Evolutionary conservation across 1,139 yeast species (phyloP), one percentile per base, ranked within the genome.

Genomic region (Candida dubliniensis): DNA sequence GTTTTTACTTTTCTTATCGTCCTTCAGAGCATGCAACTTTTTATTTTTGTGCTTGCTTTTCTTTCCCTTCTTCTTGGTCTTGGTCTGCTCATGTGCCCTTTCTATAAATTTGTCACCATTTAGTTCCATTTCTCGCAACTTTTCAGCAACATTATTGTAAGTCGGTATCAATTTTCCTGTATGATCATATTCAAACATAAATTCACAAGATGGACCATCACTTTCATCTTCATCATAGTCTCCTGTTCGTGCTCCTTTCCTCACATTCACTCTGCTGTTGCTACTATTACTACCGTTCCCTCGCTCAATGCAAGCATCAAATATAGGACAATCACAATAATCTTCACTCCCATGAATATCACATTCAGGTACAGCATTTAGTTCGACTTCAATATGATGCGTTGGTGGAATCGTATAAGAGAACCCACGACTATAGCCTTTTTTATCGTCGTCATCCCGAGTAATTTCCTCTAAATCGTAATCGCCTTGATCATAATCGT

Each of bases 91-190:
- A 18, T 18, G 23, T 18, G 23, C 23, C 5, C 23, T 18, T 18
- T 62, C 61, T 29, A 41, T 38, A 7, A 49, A 38, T 51, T 59
- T 18, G 31, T 32, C 38, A 23, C 31, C 39, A 29, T 32, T 43
- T 40, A 23, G 35, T 34, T 34, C 39, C 67, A 64, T 62, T 51
- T 59, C 55, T 31, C 67, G 58, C 36, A 72, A 56, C 50, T 71
- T 69, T 41, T 71, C 74, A 46, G 69, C 74, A 10, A 71, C 68
- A 38, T 71, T 66, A 50, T 61, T 69, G 41, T 69, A 67, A 0
- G 75, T 68, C 8, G 78, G 76, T 8, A 71, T 64, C 31, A 74
- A 54, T 50, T 69, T 67, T 8, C 77, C 79, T n/a, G 65, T 64
- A 31, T 60, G 62, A 48, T 72, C 76, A 46, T 70, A 71, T 49